Conservation (phyloP, 352 stramenopile species). For the Plasmopara halstedii region DNA sequence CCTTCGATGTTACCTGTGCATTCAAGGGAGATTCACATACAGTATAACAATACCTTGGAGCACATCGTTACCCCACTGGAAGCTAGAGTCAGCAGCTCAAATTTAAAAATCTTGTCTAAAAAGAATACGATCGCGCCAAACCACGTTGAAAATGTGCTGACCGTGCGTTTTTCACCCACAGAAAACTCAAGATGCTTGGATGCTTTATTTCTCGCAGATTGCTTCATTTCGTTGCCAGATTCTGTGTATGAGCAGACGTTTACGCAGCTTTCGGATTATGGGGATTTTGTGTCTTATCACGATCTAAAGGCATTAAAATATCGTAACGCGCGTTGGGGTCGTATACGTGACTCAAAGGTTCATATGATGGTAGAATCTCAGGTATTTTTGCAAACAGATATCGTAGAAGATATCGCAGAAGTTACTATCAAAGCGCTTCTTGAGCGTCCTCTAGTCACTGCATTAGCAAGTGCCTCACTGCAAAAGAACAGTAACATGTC, state of each 20-base stretch:
- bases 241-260: conserved; percentile 9
- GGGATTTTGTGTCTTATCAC: conserved; percentile 20
- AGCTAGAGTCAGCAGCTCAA: conserved; percentile 9
- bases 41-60: conserved; percentile 37
- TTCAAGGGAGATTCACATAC: conserved; percentile 20
- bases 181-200: conserved; percentile 19
- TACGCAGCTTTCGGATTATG: conserved; percentile 30
- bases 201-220: conserved; percentile 30
- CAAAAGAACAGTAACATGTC: background rate
- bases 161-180: conserved; percentile 28
- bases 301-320: conserved; percentile 29
- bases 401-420: conserved; percentile 23
- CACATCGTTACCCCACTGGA: conserved; percentile 22
- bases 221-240: conserved; percentile 17
- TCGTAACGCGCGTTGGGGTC: conserved; percentile 26
- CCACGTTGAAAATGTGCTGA: conserved; percentile 17
- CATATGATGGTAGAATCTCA: conserved; percentile 11
- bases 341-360: background rate
- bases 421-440: conserved; percentile 27
- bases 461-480: background rate
- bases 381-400: conserved; percentile 29
- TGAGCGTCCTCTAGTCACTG: conserved; percentile 26
- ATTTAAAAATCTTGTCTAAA: conserved; percentile 18
- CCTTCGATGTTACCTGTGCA: conserved; percentile 32
- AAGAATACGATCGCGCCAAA: conserved; percentile 9